Base-by-base conservation (phyloP, 768 basidiomycete genomes). In the Strobilomyces dryophilus region DNA sequence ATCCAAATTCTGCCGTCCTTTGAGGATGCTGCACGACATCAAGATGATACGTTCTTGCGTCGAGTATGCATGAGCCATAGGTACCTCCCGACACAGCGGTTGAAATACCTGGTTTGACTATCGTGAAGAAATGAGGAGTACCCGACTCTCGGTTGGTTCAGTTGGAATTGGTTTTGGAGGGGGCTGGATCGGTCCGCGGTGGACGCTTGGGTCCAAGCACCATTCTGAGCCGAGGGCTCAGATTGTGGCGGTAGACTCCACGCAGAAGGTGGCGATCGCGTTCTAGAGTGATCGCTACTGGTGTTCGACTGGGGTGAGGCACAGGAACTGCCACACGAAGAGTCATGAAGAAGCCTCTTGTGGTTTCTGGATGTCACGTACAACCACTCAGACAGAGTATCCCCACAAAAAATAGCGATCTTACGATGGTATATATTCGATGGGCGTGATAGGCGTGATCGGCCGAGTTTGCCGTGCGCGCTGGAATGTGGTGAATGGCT, bases 21-120 rank as follows among this genome's bases (percentile, higher is more conserved):
- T 81, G 77, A 10, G 93, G 93, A 54, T 94, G 86, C 62, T 97
- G 93, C 26, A 93, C 79, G 54, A 95, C 82, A 65, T 89, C 84
- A 17, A 97, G 83, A 45, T 86, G 81, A 67, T 94, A 95, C 1
- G 81, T 74, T 70, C 84, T 84, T 61, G 57, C 52, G 47, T 61
- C 43, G 57, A 52, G 34, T 26, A 46, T 21, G 42, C 49, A 53
- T 69, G 46, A 66, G 61, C 49, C 42, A 55, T 57, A 44, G 45
- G 42, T 37, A 50, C 58, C 39, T 44, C 27, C 41, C 50, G 37
- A 31, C 41, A 59, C 47, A 53, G 47, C 48, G 45, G 55, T 49
- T 48, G 48, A 64, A 70, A 60, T 68, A 82, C 84, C 81, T 79
- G 50, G 72, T 76, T 56, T 77, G 79, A 50, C 77, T 69, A 50